Conservation (phyloP, 768 basidiomycete species). For the Paxillus involutus region DNA sequence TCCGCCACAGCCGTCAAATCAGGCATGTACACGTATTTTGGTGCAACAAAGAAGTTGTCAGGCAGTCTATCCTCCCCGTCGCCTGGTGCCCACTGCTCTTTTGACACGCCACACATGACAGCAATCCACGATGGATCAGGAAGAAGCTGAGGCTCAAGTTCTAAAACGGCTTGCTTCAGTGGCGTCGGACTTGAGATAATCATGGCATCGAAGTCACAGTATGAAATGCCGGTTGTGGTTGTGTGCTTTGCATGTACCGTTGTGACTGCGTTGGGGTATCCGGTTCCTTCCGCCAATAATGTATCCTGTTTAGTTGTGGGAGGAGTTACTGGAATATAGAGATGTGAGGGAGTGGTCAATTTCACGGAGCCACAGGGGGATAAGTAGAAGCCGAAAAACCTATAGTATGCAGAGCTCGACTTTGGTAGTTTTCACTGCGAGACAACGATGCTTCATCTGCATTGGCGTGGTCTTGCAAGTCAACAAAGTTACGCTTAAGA, state of each 20-base stretch:
- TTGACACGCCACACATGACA: conserved; percentile 73
- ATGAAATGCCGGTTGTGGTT: not conserved
- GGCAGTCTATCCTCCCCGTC: conserved; percentile 45
- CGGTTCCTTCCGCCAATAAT: not conserved
- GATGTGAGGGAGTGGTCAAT: conserved; percentile 52
- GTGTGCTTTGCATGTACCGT: not conserved
- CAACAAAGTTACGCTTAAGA: not conserved
- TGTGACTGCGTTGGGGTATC: not conserved
- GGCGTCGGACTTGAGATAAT: not conserved
- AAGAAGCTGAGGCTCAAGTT: conserved; percentile 41
- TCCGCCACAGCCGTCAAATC: conserved; percentile 74
- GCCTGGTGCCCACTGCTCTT: conserved; percentile 44
- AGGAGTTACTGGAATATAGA: conserved; percentile 60
- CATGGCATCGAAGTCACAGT: not conserved
- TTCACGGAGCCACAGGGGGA: conserved; percentile 22
- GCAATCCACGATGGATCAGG: conserved; percentile 77
- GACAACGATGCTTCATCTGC: not conserved
- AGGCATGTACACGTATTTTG: conserved; percentile 79
- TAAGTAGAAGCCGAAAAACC: not conserved
- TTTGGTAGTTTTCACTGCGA: not conserved
- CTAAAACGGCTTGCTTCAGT: conserved; percentile 14
- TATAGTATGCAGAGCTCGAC: not conserved
- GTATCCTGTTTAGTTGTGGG: conserved; percentile 40
- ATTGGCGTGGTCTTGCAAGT: not conserved
- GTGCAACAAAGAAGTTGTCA: conserved; percentile 72